Evolutionary conservation across 768 basidiomycete genomes (phyloP).

Genomic region (Exidia glandulosa): DNA sequence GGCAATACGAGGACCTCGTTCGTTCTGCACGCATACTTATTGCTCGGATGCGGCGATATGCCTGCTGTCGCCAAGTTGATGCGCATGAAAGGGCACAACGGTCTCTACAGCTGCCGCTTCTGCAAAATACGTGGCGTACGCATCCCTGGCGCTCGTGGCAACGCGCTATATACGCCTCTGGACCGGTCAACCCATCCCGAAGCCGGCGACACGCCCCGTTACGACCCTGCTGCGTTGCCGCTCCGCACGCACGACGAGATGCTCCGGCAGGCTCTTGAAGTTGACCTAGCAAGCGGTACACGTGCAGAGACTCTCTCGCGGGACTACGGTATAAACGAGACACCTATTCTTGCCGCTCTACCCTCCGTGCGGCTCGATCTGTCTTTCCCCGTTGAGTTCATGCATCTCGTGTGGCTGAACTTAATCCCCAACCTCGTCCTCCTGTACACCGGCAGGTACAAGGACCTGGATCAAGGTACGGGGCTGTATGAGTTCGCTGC

Average conservation of each 20-base stretch:
- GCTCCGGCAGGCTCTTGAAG: background rate
- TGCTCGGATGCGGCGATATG: slow-evolving; percentile 23
- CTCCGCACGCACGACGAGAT: no score
- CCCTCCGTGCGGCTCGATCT: slow-evolving; percentile 7
- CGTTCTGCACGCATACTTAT: slow-evolving; percentile 18
- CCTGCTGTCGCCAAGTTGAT: slow-evolving; percentile 12
- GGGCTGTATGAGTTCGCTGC: slow-evolving; percentile 18
- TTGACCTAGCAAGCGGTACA: slow-evolving; percentile 12
- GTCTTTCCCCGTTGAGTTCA: slow-evolving; percentile 33
- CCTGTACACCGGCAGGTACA: slow-evolving; percentile 31
- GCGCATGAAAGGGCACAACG: no score
- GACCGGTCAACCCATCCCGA: no score
- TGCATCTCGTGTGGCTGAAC: slow-evolving; percentile 40
- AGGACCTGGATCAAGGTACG: slow-evolving; percentile 22
- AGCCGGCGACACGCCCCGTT: no score
- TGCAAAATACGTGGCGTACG: no score
- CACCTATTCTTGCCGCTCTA: slow-evolving; percentile 21
- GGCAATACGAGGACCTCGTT: no score
- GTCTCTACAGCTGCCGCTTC: no score
- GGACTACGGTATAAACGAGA: slow-evolving; percentile 23
- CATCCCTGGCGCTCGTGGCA: no score
- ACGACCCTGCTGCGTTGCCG: no score
- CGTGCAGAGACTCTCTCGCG: slow-evolving; percentile 15
- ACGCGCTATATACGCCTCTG: no score
- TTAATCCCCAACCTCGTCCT: slow-evolving; percentile 28